Conservation (phyloP, 805 yeast genomes). For the Nakazawaea holstii region DNA sequence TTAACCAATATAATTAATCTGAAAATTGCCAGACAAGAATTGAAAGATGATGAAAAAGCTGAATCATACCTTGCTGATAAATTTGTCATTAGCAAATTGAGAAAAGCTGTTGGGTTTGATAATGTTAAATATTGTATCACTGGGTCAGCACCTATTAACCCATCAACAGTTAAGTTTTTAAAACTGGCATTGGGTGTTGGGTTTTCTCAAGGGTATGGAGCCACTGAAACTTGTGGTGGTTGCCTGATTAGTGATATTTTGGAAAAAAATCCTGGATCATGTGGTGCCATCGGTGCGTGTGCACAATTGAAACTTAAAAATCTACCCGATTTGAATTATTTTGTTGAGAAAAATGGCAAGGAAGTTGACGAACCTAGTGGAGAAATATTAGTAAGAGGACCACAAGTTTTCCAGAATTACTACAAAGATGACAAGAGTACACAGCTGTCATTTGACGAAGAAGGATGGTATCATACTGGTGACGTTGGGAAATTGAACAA, state of each 20-base stretch:
- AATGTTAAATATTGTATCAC: slow-evolving; percentile 34
- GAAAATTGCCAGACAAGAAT: slow-evolving; percentile 11
- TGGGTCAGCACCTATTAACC: slow-evolving; percentile 71
- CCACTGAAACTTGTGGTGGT: slow-evolving; percentile 71
- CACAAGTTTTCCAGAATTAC: slow-evolving; percentile 53
- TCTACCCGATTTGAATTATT: slow-evolving; percentile 58
- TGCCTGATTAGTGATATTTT: slow-evolving; percentile 31
- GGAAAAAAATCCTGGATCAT: slow-evolving; percentile 46
- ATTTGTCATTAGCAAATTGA: slow-evolving; percentile 36
- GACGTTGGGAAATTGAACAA: slow-evolving; percentile 53
- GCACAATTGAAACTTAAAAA: slow-evolving; percentile 58
- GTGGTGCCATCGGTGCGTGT: slow-evolving; percentile 54
- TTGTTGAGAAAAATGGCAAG: slow-evolving; percentile 29
- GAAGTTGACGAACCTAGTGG: slow-evolving; percentile 34
- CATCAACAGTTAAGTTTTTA: slow-evolving; percentile 54
- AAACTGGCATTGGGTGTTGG: slow-evolving; percentile 56
- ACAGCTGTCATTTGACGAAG: slow-evolving; percentile 40
- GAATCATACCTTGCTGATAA: slow-evolving; percentile 24
- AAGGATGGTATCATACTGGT: slow-evolving; percentile 59
- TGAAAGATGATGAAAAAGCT: slow-evolving; percentile 12
- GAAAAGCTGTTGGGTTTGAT: slow-evolving; percentile 39
- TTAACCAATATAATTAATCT: slow-evolving; percentile 6
- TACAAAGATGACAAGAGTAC: slow-evolving; percentile 56
- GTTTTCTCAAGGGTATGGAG: slow-evolving; percentile 67
- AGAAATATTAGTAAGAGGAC: slow-evolving; percentile 60